A percentile compares a stretch with the other conserved stretches of the same genome.
These are phyloP conservation scores for Pseudozyma hubeiensis DNA, from an alignment of 1,284 basidiomycete genomes.

Conservation along the genomic window DNA sequence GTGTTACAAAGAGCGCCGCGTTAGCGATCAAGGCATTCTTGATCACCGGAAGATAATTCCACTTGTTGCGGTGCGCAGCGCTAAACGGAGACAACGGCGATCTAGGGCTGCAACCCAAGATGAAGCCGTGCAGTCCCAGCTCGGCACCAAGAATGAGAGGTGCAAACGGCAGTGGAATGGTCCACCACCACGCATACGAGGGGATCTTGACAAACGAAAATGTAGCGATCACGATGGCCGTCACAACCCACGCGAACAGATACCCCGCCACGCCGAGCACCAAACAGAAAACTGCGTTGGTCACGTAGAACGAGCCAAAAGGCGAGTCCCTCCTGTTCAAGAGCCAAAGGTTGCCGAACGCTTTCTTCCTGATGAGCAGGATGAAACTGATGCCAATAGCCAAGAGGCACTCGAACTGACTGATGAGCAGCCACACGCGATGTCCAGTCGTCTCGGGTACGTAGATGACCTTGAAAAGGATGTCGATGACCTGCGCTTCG, in stretches of 20 bases:
- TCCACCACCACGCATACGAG: conserved; percentile 16
- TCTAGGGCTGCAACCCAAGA: conserved; percentile 14
- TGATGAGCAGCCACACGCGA: conserved; percentile 7
- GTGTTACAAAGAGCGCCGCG: not conserved
- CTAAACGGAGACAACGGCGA: conserved; percentile 9
- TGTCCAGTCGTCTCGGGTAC: not conserved
- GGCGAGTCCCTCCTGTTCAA: not conserved
- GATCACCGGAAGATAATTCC: conserved; percentile 6
- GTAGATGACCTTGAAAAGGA: conserved; percentile 1
- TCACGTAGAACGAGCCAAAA: conserved; percentile 6
- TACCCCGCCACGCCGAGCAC: conserved; percentile 2
- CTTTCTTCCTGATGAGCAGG: conserved; percentile 11
- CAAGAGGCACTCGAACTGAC: conserved; percentile 6
- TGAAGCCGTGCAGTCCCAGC: conserved; percentile 15
- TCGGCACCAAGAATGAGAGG: conserved; percentile 10
- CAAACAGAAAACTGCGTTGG: conserved; percentile 13
- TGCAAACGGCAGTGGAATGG: conserved; percentile 10
- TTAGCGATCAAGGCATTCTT: not conserved
- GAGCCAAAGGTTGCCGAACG: conserved; percentile 15
- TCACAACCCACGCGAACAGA: conserved; percentile 4
- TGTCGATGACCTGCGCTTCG: not conserved
- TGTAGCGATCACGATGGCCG: not conserved
- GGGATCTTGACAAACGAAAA: conserved; percentile 1
- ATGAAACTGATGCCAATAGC: not conserved
- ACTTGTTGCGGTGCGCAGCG: not conserved